Base-by-base conservation (phyloP, 345 rosid genomes). In the Eucalyptus victrix region DNA sequence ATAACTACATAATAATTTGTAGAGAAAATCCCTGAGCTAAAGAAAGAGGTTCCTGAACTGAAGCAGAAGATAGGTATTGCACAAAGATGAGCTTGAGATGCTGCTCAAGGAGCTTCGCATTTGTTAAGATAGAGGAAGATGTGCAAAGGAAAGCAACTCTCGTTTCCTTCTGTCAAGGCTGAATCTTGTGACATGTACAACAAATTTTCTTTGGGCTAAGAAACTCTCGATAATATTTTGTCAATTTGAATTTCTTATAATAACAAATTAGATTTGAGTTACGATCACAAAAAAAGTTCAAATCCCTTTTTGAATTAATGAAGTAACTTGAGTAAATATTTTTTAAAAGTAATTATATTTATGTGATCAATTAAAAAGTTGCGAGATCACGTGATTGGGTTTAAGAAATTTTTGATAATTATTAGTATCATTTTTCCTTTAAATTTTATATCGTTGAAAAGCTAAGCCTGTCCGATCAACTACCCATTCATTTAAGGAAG, bases 321-420 rank as follows among this genome's bases (percentile, higher is more conserved):
- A n/a, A 65, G 76, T n/a, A 65, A 15, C 34, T 62, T 4, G 9
- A 28, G 8, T 62, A 14, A 12, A 62, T 62, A 14, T 30, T 30
- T 62, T 60, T 62, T 62, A 0, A 28, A 62, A 62, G 17, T 30
- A 30, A 13, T 62, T 3, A 62, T 7, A 62, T 56, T 56, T 23
- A 56, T n/a, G 40, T 15, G 76, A n/a, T 65, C 18, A 34, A n/a
- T 16, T n/a, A 37, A 65, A 65, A n/a, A 65, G 37, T 65, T n/a
- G 21, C 0, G 40, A 16, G 19, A 65, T 15, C 7, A 17, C 2
- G 1, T 16, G 21, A 4, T 1, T 4, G 40, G 21, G 3, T 15
- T 8, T 65, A n/a, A 14, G 10, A 16, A n/a, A n/a, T n/a, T 65
- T n/a, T 14, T n/a, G 1, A 65, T 65, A 65, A 53, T 28, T n/a